phyloP scores from a whole-genome alignment of 2,329 filamentous ascomycete genomes.

The Nigrospora osmanthi region DNA sequence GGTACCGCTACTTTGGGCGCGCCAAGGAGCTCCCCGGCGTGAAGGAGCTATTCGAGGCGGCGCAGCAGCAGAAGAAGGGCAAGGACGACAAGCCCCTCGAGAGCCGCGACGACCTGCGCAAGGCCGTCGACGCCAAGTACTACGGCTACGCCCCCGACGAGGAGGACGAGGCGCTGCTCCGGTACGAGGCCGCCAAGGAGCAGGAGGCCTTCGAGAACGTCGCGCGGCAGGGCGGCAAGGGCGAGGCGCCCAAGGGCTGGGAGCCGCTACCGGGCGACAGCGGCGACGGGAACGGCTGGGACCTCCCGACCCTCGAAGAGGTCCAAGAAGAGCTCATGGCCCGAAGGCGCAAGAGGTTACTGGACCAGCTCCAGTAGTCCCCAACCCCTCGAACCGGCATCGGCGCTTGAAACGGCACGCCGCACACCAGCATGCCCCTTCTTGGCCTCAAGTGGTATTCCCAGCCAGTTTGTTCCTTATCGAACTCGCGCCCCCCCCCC shows the following conservation, averaged over 20 bases:
- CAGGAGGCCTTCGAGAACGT: slow-evolving; percentile 68
- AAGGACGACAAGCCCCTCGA: slow-evolving; percentile 56
- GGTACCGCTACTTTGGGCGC: slow-evolving; percentile 90
- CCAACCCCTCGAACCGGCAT: not conserved
- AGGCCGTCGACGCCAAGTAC: slow-evolving; percentile 84
- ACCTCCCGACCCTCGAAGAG: slow-evolving; percentile 77
- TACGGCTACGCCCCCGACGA: slow-evolving; percentile 93
- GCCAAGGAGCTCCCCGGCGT: slow-evolving; percentile 88
- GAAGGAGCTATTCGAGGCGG: slow-evolving; percentile 89
- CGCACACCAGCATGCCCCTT: no score
- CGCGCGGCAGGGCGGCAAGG: slow-evolving; percentile 43
- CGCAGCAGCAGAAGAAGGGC: slow-evolving; percentile 46
- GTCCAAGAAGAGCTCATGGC: slow-evolving; percentile 93
- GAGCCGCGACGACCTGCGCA: slow-evolving; percentile 60
- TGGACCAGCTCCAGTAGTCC: slow-evolving; percentile 63
- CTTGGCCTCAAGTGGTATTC: no score
- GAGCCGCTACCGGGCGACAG: slow-evolving; percentile 78
- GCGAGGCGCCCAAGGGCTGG: slow-evolving; percentile 62
- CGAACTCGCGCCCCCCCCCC: no score
- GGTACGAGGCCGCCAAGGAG: slow-evolving; percentile 79
- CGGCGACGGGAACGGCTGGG: slow-evolving; percentile 78
- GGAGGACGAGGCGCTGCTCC: slow-evolving; percentile 74
- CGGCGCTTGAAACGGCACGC: not conserved
- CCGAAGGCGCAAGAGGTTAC: slow-evolving; percentile 68
- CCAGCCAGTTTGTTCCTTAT: no score